A percentile compares a stretch with the other conserved stretches of the same genome.
Evolutionary conservation across 495 filamentous ascomycete species (phyloP).

Genomic region (Hypoxylon lienhwacheense): DNA sequence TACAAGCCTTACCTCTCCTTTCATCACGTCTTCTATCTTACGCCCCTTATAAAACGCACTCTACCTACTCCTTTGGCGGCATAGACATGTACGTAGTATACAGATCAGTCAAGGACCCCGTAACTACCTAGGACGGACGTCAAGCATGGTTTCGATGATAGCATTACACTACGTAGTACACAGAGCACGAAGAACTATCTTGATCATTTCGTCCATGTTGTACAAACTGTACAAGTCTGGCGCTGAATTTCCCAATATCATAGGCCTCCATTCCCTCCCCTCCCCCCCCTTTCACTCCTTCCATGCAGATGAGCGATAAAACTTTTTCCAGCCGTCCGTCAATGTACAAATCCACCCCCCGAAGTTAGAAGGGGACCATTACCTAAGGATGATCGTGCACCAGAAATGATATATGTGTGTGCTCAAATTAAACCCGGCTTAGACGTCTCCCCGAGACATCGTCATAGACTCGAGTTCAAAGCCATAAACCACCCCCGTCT

Average conservation of each 20-base stretch:
- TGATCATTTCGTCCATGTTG: slow-evolving; percentile 32
- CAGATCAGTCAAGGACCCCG: no score
- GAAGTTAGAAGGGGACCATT: slow-evolving; percentile 21
- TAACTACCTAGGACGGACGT: neutral
- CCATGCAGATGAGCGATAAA: slow-evolving; percentile 39
- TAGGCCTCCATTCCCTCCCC: neutral
- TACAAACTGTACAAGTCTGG: slow-evolving; percentile 39
- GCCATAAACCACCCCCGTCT: slow-evolving; percentile 16
- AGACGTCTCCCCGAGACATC: slow-evolving; percentile 13
- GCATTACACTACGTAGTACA: slow-evolving; percentile 35
- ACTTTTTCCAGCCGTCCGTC: slow-evolving; percentile 38
- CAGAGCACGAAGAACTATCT: slow-evolving; percentile 15
- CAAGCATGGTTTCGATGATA: slow-evolving; percentile 7
- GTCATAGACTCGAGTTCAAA: slow-evolving; percentile 10
- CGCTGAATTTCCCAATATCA: slow-evolving; percentile 30
- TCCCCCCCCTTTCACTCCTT: slow-evolving; percentile 36
- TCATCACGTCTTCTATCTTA: no score
- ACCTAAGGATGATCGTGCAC: slow-evolving; percentile 32
- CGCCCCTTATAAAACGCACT: no score
- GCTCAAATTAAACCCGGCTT: slow-evolving; percentile 27
- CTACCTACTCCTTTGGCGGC: no score
- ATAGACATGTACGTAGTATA: no score
- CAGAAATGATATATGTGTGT: slow-evolving; percentile 31
- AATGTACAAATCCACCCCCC: slow-evolving; percentile 37
- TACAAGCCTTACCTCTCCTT: no score